Evolutionary conservation across 768 basidiomycete genomes (phyloP).

Genomic region (Floccularia luteovirens): DNA sequence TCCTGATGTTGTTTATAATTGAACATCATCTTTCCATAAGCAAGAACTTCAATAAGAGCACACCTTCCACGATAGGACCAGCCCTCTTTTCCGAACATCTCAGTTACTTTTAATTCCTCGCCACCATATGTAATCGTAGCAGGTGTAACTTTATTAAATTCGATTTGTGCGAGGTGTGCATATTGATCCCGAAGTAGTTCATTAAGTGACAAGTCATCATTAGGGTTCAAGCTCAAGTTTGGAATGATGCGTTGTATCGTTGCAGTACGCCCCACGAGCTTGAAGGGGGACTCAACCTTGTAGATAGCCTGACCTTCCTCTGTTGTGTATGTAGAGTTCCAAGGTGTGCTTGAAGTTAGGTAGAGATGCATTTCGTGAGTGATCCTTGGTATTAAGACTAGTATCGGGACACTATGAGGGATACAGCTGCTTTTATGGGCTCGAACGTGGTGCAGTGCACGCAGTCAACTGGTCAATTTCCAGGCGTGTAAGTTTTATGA

Average conservation of each 20-base stretch:
- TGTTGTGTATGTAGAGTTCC: slow-evolving; percentile 13
- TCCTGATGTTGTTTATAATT: slow-evolving; percentile 4
- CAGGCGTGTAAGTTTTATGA: too few relatives aligned
- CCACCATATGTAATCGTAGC: slow-evolving; percentile 20
- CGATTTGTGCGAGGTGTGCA: slow-evolving; percentile 21
- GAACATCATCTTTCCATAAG: background rate
- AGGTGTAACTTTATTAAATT: slow-evolving; percentile 21
- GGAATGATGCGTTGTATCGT: slow-evolving; percentile 6
- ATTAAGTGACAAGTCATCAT: background rate
- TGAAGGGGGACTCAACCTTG: slow-evolving; percentile 15
- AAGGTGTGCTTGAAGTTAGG: slow-evolving; percentile 10
- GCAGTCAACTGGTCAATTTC: too few relatives aligned
- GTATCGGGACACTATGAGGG: too few relatives aligned
- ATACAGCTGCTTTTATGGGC: too few relatives aligned
- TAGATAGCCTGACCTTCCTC: slow-evolving; percentile 13
- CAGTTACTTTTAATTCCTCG: slow-evolving; percentile 13
- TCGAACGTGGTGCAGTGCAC: too few relatives aligned
- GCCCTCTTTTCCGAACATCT: slow-evolving; percentile 16
- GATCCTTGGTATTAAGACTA: too few relatives aligned
- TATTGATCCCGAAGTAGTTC: slow-evolving; percentile 13
- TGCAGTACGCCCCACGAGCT: slow-evolving; percentile 7
- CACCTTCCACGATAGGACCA: slow-evolving; percentile 14
- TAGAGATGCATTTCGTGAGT: slow-evolving; percentile 11
- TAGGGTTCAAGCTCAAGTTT: background rate
- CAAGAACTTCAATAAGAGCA: background rate